Evolutionary conservation across 495 filamentous ascomycete species (phyloP).

Genomic region (Penicillium canescens): DNA sequence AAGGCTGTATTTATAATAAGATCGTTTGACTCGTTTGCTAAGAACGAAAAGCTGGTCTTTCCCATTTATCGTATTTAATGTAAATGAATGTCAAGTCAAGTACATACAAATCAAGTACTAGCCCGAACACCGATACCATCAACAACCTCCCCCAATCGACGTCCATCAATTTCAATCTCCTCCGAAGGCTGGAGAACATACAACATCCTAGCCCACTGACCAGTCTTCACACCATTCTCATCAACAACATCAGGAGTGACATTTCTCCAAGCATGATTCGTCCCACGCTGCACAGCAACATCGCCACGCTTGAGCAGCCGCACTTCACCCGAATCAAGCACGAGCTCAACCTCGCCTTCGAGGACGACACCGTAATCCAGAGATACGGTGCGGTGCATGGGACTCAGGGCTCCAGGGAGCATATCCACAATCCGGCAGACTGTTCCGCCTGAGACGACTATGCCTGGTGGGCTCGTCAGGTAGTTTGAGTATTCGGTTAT

Average conservation of each 20-base stretch:
- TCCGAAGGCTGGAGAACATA: constrained; percentile 53
- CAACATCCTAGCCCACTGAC: constrained; percentile 54
- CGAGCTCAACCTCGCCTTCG: constrained; percentile 72
- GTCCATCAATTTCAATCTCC: constrained; percentile 37
- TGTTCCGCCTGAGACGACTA: constrained; percentile 51
- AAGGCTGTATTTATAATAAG: no score
- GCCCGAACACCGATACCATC: constrained; percentile 36
- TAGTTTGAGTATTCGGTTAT: constrained; percentile 31
- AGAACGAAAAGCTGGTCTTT: no score
- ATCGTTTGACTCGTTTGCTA: no score
- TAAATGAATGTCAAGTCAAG: background rate
- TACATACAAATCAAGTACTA: constrained; percentile 21
- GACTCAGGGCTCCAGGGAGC: constrained; percentile 59
- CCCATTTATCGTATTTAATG: no score
- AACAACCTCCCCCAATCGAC: constrained; percentile 45
- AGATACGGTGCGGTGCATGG: constrained; percentile 70
- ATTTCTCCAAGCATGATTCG: constrained; percentile 42
- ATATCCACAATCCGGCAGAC: constrained; percentile 60
- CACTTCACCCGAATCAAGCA: constrained; percentile 61
- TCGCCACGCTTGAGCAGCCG: constrained; percentile 67
- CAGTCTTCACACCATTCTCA: constrained; percentile 7
- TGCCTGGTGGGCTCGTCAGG: constrained; percentile 45
- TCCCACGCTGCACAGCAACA: constrained; percentile 64
- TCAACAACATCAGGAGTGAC: constrained; percentile 28
- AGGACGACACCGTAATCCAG: constrained; percentile 75